phyloP scores from a whole-genome alignment of 2,329 filamentous ascomycete genomes.

The Eutypa lata region DNA sequence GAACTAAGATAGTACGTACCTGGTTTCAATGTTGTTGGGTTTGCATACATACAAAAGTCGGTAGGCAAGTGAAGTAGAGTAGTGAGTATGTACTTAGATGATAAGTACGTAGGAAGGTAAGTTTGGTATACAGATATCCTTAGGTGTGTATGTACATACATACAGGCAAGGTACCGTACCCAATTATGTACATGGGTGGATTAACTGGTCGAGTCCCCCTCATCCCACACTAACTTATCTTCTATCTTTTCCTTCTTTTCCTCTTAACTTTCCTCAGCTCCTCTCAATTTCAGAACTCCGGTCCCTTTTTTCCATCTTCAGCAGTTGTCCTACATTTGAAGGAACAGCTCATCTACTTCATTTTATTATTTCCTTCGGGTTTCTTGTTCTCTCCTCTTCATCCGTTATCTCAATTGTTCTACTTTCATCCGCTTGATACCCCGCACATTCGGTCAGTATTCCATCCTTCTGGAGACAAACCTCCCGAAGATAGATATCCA shows the following conservation, averaged over 20 bases:
- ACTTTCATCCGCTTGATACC: background rate
- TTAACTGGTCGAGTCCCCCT: slow-evolving; percentile 16
- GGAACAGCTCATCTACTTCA: background rate
- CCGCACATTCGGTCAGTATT: background rate
- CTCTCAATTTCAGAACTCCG: slow-evolving; percentile 17
- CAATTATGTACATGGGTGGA: background rate
- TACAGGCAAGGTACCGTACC: no score
- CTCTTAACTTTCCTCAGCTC: slow-evolving; percentile 15
- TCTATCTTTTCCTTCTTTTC: slow-evolving; percentile 18
- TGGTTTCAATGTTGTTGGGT: no score
- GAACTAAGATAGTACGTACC: no score
- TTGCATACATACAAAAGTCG: no score
- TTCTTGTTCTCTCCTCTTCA: no score
- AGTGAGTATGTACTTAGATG: no score
- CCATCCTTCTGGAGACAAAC: background rate
- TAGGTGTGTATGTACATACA: no score
- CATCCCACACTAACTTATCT: slow-evolving; percentile 24
- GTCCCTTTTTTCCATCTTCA: slow-evolving; percentile 20
- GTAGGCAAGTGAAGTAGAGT: no score
- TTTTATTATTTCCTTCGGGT: background rate
- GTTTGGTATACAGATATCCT: no score
- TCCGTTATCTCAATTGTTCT: background rate
- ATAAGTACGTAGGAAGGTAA: no score
- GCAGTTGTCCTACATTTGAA: slow-evolving; percentile 1
- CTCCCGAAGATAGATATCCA: slow-evolving; percentile 4